Evolutionary conservation across 495 filamentous ascomycete genomes (phyloP), one percentile per base, ranked within the genome.

Genomic region (Trichocladium uniseriatum): DNA sequence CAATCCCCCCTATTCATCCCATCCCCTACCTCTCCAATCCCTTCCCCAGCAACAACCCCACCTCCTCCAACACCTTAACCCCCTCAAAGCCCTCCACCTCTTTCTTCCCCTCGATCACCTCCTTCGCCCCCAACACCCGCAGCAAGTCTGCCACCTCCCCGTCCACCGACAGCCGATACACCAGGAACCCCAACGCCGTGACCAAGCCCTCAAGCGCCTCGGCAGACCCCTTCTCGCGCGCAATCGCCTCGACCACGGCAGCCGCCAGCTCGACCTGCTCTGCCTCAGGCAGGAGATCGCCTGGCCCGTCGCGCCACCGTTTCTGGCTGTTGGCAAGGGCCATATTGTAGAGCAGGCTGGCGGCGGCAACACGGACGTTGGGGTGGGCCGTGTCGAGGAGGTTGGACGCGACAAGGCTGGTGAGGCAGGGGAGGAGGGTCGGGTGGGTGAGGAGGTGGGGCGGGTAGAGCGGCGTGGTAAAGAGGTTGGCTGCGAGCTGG

Each of bases 331-430:
- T 87, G 8, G 80, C 73, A 8, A 76, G 65, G 0, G 87, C 78
- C 3, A 97, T 62, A 50, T 96, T 95, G 66, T 90, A 90, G 1
- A 86, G 77, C n/a, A 96, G 67, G 1, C 83, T 84, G 14, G 89
- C 77, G 0, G 89, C 87, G 6, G 87, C 84, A 13, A 89, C 85
- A 27, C 90, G 82, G 10, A 75, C 60, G 39, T 68, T 74, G 44
- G 56, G 61, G 49, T 80, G 78, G 19, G 59, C 62, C 24, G 69
- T 70, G 42, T 81, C 78, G 5, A 81, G 69, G 39, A 83, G 69
- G 48, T 72, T 74, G 7, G 69, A 68, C 5, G 78, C 75, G 13
- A 79, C 63, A 8, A 81, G 63, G 40, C 67, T 53, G 0, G 70
- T 70, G 44, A 76, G 57, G 0, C 66, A 50, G 4, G 48, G 51